Base-by-base conservation (phyloP, 2,329 filamentous ascomycete species). In the Alternaria tenuissima region DNA sequence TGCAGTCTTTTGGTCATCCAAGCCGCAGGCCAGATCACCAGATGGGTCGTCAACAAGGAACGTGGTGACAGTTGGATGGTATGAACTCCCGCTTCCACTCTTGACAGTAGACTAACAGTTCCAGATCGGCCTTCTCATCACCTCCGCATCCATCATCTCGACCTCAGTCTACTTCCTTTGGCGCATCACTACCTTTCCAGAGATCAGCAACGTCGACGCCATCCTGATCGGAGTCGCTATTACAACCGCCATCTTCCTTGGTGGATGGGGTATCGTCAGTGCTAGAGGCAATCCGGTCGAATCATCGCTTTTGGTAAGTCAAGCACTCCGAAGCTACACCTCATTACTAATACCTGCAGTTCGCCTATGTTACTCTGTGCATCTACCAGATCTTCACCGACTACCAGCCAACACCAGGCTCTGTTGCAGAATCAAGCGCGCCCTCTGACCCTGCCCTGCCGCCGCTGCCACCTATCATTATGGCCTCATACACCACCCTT, bases 321-420 rank as follows among this genome's bases (percentile, higher is more conserved):
- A 8, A 22, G 3, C 18, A 20, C 12, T 34, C 8, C 26, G n/a
- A 16, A 3, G 18, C 7, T 39, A 26, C 32, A 39, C 16, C 20
- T 22, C 42, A 38, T n/a, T 41, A 18, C 59, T 71, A 54, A 70
- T 49, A 14, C 16, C 12, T 11, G 16, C 54, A 82, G 79, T 98
- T 99, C 75, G 94, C 95, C 73, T 99, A 99, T 79, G 88, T 97
- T 62, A 95, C 97, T n/a, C 89, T 99, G 64, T 98, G 94, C 82
- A 91, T 98, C 75, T 99, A 98, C 81, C 95, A 99, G 79, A 98
- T 98, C 78, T 98, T 98, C 79, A 99, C 95, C 72, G 95, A 99
- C 80, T 98, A 98, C 80, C 88, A 94, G 68, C 93, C 95, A 3
- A 94, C 91, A 5, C 88, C 79, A 14, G 83, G 70, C 38, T 75